phyloP scores from a whole-genome alignment of 2,329 filamentous ascomycete genomes.

The Venturia pyrina region DNA sequence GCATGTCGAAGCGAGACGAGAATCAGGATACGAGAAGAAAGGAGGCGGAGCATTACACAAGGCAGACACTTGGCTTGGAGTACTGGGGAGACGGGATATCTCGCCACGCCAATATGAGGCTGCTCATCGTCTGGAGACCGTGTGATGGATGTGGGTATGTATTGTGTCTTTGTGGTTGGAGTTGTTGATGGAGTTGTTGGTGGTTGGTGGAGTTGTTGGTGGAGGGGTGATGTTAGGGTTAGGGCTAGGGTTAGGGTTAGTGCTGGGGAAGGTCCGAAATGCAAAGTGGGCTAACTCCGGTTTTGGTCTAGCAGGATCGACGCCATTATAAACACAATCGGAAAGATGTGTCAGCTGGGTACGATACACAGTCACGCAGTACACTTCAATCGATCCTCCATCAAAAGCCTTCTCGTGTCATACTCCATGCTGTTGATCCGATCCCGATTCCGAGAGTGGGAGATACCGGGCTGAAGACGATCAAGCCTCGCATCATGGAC shows the following conservation, averaged over 20 bases:
- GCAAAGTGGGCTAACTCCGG: not conserved
- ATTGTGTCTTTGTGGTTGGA: not conserved
- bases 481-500: slow-evolving; percentile 24
- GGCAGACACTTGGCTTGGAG: not conserved
- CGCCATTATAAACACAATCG: no score
- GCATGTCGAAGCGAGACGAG: not conserved
- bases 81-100: not conserved
- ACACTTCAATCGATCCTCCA: not conserved
- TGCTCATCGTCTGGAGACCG: not conserved
- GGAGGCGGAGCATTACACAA: not conserved
- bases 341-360: no score
- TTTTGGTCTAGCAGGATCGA: not conserved
- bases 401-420: not conserved
- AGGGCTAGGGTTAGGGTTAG: not conserved
- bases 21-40: not conserved
- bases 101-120: not conserved
- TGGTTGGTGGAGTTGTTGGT: not conserved
- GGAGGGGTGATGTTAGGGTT: not conserved
- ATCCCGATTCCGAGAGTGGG: not conserved
- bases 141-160: not conserved
- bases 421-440: not conserved
- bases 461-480: not conserved
- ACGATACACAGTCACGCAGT: no score
- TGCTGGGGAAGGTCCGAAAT: not conserved
- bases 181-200: not conserved